Evolutionary conservation across 352 stramenopile species (phyloP).

Genomic region (Phytophthora pini): DNA sequence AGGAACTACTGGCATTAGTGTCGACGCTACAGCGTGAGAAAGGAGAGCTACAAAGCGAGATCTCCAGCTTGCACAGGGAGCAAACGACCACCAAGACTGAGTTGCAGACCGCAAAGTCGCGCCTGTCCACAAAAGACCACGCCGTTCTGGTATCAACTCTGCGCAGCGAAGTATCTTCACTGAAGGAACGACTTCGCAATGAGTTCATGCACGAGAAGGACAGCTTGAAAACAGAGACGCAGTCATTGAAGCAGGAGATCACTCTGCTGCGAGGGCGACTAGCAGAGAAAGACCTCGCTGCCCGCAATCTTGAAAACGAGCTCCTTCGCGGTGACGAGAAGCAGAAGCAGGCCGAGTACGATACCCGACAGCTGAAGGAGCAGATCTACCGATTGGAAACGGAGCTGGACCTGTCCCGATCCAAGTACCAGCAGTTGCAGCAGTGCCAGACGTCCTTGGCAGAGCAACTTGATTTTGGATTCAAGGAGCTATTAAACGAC

Average conservation of each 20-base stretch:
- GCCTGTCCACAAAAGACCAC: constrained; percentile 58
- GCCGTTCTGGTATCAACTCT: constrained; percentile 66
- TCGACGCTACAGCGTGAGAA: constrained; percentile 55
- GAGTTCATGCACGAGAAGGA: constrained; percentile 77
- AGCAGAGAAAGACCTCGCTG: constrained; percentile 53
- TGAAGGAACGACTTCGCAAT: constrained; percentile 65
- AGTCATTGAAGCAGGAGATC: constrained; percentile 54
- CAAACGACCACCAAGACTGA: constrained; percentile 36
- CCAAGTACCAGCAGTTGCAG: constrained; percentile 67
- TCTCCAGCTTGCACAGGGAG: constrained; percentile 34
- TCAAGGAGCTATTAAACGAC: constrained; percentile 74
- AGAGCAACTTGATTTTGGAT: constrained; percentile 71
- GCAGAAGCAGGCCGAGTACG: constrained; percentile 46
- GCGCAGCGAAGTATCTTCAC: constrained; percentile 56
- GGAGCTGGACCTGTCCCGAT: constrained; percentile 46
- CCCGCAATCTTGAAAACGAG: constrained; percentile 55
- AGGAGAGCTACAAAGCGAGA: constrained; percentile 32
- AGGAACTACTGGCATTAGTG: constrained; percentile 51
- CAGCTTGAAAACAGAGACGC: constrained; percentile 42
- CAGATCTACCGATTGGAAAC: constrained; percentile 45
- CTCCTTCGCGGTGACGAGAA: constrained; percentile 48
- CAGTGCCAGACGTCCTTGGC: constrained; percentile 53
- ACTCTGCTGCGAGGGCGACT: constrained; percentile 40
- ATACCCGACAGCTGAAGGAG: constrained; percentile 48
- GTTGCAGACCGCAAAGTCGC: constrained; percentile 44